phyloP scores from a whole-genome alignment of 2,329 filamentous ascomycete species.

The Juglanconis sp. region DNA sequence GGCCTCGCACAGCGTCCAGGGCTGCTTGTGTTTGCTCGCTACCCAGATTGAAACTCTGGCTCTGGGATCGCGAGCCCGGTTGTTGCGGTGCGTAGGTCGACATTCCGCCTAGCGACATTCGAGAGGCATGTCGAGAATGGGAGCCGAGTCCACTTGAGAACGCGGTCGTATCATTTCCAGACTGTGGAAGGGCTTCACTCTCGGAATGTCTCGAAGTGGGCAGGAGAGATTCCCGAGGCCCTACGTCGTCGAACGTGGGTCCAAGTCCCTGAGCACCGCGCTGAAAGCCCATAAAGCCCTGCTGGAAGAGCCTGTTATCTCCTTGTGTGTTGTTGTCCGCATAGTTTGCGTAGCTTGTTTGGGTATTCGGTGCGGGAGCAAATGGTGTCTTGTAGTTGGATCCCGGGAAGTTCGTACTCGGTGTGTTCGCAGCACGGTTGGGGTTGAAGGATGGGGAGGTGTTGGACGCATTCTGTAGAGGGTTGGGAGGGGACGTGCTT shows the following conservation, averaged over 20 bases:
- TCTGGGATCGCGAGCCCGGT: conserved; percentile 13
- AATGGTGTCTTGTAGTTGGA: conserved; percentile 4
- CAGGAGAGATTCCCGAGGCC: conserved; percentile 1
- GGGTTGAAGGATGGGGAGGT: conserved; percentile 15
- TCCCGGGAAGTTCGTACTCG: conserved; percentile 1
- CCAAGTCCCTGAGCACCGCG: not conserved
- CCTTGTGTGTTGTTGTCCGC: not conserved
- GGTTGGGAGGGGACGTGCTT: conserved; percentile 14
- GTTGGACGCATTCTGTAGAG: conserved; percentile 11
- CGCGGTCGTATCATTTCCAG: conserved; percentile 1
- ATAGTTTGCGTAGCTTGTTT: not conserved
- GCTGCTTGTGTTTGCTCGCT: conserved; percentile 6
- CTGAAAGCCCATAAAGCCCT: conserved; percentile 6
- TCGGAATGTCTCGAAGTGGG: conserved; percentile 13
- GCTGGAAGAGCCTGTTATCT: conserved; percentile 5
- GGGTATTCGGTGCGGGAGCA: not conserved
- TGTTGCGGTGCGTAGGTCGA: conserved; percentile 8
- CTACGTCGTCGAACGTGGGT: conserved; percentile 11
- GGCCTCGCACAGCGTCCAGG: conserved; percentile 5
- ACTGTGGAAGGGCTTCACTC: conserved; percentile 6
- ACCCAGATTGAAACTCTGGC: conserved; percentile 10
- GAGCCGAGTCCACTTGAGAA: conserved; percentile 3
- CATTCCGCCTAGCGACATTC: conserved; percentile 10
- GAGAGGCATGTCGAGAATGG: conserved; percentile 13
- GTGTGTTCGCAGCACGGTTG: conserved; percentile 3